phyloP scores from a whole-genome alignment of 441 rosid genomes.

The Populus hybrid region DNA sequence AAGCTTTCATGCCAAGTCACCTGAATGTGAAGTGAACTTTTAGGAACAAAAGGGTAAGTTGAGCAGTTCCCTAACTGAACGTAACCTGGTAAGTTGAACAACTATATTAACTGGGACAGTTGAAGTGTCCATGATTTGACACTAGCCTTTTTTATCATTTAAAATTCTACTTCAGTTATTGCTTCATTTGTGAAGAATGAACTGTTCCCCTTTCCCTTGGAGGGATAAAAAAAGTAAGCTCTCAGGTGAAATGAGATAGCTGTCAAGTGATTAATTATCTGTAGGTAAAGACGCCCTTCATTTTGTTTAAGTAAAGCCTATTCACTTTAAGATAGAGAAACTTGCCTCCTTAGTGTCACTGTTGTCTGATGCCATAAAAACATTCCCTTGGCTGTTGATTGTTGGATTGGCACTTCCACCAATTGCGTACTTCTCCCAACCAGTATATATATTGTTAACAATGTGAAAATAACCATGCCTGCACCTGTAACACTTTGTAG shows the following conservation, averaged over 20 bases:
- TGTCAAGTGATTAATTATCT: background rate
- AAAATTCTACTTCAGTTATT: background rate
- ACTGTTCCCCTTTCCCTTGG: too few relatives aligned
- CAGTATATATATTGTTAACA: constrained; percentile 83
- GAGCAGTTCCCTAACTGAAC: background rate
- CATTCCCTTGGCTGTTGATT: constrained; percentile 88
- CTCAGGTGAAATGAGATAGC: background rate
- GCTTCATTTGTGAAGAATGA: background rate
- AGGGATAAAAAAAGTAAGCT: background rate
- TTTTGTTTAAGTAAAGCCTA: background rate
- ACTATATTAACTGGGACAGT: background rate
- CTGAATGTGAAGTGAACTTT: constrained; percentile 30
- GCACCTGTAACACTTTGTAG: constrained; percentile 46
- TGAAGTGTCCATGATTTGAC: background rate
- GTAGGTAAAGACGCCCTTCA: background rate
- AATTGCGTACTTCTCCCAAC: constrained; percentile 88
- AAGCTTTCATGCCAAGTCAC: constrained; percentile 75
- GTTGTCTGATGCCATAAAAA: constrained; percentile 64
- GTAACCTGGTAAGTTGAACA: background rate
- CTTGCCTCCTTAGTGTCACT: constrained; percentile 62
- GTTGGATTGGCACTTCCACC: constrained; percentile 89
- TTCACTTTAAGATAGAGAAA: background rate
- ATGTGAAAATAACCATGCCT: constrained; percentile 86
- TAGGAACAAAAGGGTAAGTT: background rate
- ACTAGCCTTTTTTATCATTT: background rate